Evolutionary conservation across 305 asterid genomes (phyloP).

Genomic region (Fraxinus albicans): DNA sequence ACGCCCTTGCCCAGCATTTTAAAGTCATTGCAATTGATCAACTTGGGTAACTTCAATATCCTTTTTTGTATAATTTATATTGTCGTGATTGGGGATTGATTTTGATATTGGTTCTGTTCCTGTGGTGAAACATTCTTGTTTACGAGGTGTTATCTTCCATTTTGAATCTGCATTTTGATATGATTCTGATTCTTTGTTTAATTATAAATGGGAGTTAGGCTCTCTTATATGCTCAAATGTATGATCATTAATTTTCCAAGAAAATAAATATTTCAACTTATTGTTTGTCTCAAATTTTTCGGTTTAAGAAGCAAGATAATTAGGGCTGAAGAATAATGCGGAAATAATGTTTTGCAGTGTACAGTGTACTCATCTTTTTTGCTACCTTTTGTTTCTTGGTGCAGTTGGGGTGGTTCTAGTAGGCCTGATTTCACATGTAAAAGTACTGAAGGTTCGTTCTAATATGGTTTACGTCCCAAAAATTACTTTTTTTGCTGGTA

Average conservation of each 20-base stretch:
- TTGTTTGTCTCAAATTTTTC: background rate
- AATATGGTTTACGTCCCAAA: background rate
- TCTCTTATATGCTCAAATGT: background rate
- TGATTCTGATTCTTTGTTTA: background rate
- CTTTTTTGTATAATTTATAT: background rate
- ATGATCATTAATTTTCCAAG: background rate
- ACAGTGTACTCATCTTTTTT: conserved; percentile 18
- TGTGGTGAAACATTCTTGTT: background rate
- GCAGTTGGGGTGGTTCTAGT: conserved; percentile 95
- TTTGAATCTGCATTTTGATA: background rate
- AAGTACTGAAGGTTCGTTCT: conserved; percentile 65
- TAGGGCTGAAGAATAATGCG: background rate
- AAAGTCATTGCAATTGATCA: conserved; percentile 79
- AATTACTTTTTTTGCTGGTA: background rate
- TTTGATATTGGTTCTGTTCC: background rate
- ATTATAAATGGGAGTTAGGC: background rate
- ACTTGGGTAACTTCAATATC: conserved; percentile 58
- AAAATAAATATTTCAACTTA: background rate
- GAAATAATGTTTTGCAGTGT: background rate
- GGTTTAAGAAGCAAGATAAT: background rate
- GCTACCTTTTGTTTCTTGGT: conserved; percentile 10
- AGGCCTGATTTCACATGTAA: conserved; percentile 79
- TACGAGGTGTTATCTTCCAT: background rate
- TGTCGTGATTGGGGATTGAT: background rate
- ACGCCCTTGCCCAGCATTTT: conserved; percentile 65